A percentile compares a stretch with the other conserved stretches of the same genome.
phyloP scores from a whole-genome alignment of 2,329 filamentous ascomycete species.

The Fusarium concolor region DNA sequence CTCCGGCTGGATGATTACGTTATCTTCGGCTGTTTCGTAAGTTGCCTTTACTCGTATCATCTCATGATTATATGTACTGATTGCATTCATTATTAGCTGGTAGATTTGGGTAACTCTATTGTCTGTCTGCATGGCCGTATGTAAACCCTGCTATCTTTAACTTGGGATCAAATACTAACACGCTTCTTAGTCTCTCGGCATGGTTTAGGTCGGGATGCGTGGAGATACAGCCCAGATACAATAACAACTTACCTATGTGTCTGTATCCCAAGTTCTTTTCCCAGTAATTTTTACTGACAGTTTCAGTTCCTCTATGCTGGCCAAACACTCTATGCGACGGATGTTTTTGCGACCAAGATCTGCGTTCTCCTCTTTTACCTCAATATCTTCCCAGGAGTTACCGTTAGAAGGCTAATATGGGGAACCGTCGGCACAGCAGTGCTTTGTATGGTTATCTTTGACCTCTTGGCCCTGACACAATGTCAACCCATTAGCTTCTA shows the following conservation, averaged over 20 bases:
- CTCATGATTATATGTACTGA: background rate
- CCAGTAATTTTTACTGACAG: fast-evolving
- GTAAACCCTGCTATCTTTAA: fast-evolving
- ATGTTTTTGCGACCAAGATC: slow-evolving; percentile 24
- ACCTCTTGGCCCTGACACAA: background rate
- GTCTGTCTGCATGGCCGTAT: slow-evolving; percentile 7
- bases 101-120: background rate
- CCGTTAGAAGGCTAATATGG: slow-evolving; percentile 13
- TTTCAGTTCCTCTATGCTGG: slow-evolving; percentile 13
- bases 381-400: slow-evolving; percentile 15
- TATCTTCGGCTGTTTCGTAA: background rate
- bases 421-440: background rate
- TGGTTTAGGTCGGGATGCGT: slow-evolving; percentile 20
- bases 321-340: slow-evolving; percentile 17
- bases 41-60: fast-evolving
- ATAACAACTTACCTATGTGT: slow-evolving; percentile 7
- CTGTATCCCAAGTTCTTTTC: fast-evolving
- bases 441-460: slow-evolving; percentile 5
- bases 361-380: slow-evolving; percentile 30
- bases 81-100: background rate
- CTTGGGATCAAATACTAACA: background rate
- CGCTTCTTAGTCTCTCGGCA: background rate
- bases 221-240: slow-evolving; percentile 1
- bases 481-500: slow-evolving; percentile 20
- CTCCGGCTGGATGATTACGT: slow-evolving; percentile 2